Base-by-base conservation (phyloP, 2,329 filamentous ascomycete species). In the Chaetothyriales sp. region DNA sequence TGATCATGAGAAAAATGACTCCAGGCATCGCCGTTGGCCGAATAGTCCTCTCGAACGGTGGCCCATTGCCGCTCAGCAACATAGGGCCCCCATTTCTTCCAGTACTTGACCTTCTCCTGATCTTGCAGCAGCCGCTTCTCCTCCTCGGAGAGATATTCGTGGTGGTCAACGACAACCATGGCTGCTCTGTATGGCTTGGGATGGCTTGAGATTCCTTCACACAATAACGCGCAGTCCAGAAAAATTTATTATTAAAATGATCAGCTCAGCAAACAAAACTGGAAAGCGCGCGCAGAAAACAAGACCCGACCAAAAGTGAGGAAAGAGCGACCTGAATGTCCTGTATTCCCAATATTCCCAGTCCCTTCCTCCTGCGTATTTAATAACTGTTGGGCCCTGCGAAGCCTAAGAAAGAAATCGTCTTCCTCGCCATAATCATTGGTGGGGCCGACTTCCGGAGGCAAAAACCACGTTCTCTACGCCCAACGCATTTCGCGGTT, bases 31-130 rank as follows among this genome's bases (percentile, higher is more conserved):
- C 90, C 90, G 66, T 81, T 73, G 57, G 89, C 83, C 75, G 79
- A 82, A 69, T 96, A 96, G 71, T 96, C 90, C 75, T 95, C 89
- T 63, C 88, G 79, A 55, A 94, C 87, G 83, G 67, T 60, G 52
- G 89, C 88, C 90, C 90, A 95, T 73, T 95, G 89, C 64, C 89
- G 77, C 73, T 96, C 90, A 50, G 89, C 81, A 61, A 94, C 83
- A 64, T 95, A 96, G 20, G 89, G 83, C 50, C 90, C 90, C 88
- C 89, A 95, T 80, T 84, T 87, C 79, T 96, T 96, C 90, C 90
- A 96, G 73, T 96, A 96, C 67, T 86, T 90, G 58, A 71, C 78
- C 57, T 83, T 82, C 57, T 90, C 79, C 53, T 81, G 79, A 68
- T 96, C 90, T 64, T 95, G 80, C 64, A 84, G 83, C 60, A 96